A percentile compares a stretch with the other conserved stretches of the same genome.
phyloP scores from a whole-genome alignment of 2,329 filamentous ascomycete genomes.

The Fusarium irregulare region DNA sequence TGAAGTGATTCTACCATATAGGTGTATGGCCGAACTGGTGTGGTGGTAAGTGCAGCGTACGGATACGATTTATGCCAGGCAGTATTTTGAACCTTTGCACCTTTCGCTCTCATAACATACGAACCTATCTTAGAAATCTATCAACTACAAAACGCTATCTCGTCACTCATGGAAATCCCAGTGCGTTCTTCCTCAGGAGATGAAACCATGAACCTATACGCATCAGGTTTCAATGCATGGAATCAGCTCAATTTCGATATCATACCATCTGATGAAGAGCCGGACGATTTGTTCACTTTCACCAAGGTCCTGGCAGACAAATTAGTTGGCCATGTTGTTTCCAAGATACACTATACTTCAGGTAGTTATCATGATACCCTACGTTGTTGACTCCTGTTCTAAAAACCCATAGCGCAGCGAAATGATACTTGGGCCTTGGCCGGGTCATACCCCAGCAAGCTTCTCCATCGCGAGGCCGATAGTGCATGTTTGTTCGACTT shows the following conservation, averaged over 20 bases:
- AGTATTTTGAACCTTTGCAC: neutral
- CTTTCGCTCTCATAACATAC: neutral
- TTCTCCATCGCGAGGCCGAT: neutral
- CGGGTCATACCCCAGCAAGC: slow-evolving; percentile 8
- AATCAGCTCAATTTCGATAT: slow-evolving; percentile 59
- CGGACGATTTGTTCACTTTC: slow-evolving; percentile 61
- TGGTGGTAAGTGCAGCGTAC: neutral
- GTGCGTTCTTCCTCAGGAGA: neutral
- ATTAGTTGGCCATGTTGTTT: slow-evolving; percentile 50
- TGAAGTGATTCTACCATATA: neutral
- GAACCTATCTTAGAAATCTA: no score
- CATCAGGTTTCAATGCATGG: slow-evolving; percentile 70
- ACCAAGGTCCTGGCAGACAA: slow-evolving; percentile 54
- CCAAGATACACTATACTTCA: slow-evolving; percentile 58
- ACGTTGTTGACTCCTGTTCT: neutral
- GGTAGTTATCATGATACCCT: slow-evolving; percentile 48
- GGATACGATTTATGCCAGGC: neutral
- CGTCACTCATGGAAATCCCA: slow-evolving; percentile 21
- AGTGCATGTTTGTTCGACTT: slow-evolving; percentile 11
- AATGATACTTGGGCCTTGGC: slow-evolving; percentile 39
- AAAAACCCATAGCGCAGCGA: slow-evolving; percentile 31
- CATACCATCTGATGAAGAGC: slow-evolving; percentile 46
- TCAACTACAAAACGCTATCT: neutral
- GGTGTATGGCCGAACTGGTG: no score
- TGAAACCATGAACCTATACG: slow-evolving; percentile 61